Evolutionary conservation across 192 early-diverging fungal genomes (phyloP).

Genomic region (Allomyces macrogynus): DNA sequence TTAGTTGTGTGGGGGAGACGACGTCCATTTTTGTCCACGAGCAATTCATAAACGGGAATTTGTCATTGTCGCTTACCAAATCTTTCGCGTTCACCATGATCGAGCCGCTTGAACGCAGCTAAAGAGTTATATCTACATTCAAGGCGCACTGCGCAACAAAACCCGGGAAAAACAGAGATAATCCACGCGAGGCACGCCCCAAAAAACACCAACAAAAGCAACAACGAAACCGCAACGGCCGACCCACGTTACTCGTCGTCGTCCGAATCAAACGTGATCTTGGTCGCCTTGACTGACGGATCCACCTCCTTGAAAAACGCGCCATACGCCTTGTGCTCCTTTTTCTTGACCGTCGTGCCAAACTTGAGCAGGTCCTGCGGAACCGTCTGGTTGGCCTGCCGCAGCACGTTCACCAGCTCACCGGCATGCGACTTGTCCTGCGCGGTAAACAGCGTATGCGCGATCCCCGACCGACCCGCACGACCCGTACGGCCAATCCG

Average conservation of each 20-base stretch:
- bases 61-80: too few species aligned
- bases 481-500: conserved; percentile 92
- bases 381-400: conserved; percentile 62
- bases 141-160: too few species aligned
- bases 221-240: too few species aligned
- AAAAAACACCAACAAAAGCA: too few species aligned
- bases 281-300: conserved; percentile 57
- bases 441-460: conserved; percentile 81
- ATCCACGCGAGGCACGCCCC: too few species aligned
- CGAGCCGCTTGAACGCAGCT: too few species aligned
- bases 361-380: conserved; percentile 79
- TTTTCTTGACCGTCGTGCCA: conserved; percentile 91
- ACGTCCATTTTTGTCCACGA: too few species aligned
- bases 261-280: conserved; percentile 61
- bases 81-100: too few species aligned
- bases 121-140: too few species aligned
- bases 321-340: conserved; percentile 85
- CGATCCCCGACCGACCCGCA: conserved; percentile 72
- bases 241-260: neutral
- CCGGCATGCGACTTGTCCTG: conserved; percentile 78
- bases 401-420: conserved; percentile 75
- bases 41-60: too few species aligned
- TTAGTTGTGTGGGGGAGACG: too few species aligned
- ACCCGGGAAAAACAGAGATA: too few species aligned
- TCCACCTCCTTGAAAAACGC: conserved; percentile 87